Conservation (phyloP, 2,329 filamentous ascomycete genomes). For the Aspergillus uvarum region DNA sequence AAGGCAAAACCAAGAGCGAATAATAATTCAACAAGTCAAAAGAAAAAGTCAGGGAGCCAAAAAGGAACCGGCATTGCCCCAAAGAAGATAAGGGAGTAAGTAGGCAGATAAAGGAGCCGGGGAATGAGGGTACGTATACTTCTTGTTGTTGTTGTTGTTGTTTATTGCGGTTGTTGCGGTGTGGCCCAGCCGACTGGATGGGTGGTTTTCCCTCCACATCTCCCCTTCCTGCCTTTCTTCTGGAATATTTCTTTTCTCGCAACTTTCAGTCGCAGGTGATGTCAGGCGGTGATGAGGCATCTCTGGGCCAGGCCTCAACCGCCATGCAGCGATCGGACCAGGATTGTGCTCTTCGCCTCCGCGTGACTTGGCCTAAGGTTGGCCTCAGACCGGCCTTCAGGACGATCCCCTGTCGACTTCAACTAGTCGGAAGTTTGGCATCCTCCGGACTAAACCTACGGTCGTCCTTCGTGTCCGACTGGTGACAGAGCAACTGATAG, state of each 20-base stretch:
- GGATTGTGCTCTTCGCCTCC: constrained; percentile 13
- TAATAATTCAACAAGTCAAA: background rate
- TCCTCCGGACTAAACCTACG: too few species aligned
- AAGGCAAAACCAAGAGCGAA: background rate
- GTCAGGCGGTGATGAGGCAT: constrained; percentile 16
- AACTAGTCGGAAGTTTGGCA: background rate
- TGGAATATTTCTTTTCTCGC: background rate
- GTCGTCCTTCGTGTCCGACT: too few species aligned
- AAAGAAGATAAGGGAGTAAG: background rate
- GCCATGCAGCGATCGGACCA: constrained; percentile 21
- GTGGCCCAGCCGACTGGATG: constrained; percentile 10
- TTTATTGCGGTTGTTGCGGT: background rate
- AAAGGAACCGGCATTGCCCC: background rate
- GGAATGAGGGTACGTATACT: background rate
- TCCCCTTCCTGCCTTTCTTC: background rate
- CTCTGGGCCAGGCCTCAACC: constrained; percentile 19
- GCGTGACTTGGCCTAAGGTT: background rate
- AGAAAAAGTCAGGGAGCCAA: background rate
- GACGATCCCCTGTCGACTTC: background rate
- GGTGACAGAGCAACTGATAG: too few species aligned
- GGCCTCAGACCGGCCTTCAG: background rate
- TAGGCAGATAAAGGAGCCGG: background rate
- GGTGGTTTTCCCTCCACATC: background rate
- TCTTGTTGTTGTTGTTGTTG: background rate
- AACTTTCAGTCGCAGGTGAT: constrained; percentile 7